Base-by-base conservation (phyloP, 73 alveolate species). In the Effrenium voratum region DNA sequence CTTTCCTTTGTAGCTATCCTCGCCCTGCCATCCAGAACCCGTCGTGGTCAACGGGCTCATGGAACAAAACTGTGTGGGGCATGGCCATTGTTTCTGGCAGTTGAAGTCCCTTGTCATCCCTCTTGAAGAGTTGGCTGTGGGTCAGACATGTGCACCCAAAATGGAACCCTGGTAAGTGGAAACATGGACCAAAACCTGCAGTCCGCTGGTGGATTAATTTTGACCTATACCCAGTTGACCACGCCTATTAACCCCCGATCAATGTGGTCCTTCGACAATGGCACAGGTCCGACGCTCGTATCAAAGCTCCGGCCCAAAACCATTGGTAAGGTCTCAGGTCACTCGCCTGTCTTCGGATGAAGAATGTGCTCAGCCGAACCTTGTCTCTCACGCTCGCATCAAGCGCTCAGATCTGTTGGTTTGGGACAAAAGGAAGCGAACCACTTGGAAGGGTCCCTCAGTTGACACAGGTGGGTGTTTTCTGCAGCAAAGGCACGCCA, bases 1-100 rank as follows among this genome's bases (percentile, higher is more conserved):
- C 43, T 87, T 75, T 72, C 66, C 66, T 44, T 90, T 90, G 97
- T 90, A 90, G 87, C 97, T 90, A 34, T 90, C 97, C 52, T 90
- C 97, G 4, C 55, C 97, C 97, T 90, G 96, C 34, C n/a, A 77
- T 22, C 59, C 36, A 63, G 26, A 26, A 63, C n/a, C n/a, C n/a
- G n/a, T n/a, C n/a, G n/a, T n/a, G n/a, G n/a, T n/a, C n/a, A n/a
- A n/a, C n/a, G n/a, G n/a, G n/a, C n/a, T n/a, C n/a, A n/a, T n/a
- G n/a, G n/a, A n/a, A n/a, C n/a, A n/a, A n/a, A n/a, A n/a, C n/a
- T n/a, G n/a, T n/a, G n/a, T n/a, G n/a, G n/a, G n/a, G n/a, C n/a
- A n/a, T n/a, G n/a, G n/a, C n/a, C n/a, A n/a, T n/a, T n/a, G n/a
- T n/a, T n/a, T n/a, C n/a, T n/a, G n/a, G n/a, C n/a, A n/a, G n/a